phyloP scores from a whole-genome alignment of 345 rosid species.

The Barbarea vulgaris region DNA sequence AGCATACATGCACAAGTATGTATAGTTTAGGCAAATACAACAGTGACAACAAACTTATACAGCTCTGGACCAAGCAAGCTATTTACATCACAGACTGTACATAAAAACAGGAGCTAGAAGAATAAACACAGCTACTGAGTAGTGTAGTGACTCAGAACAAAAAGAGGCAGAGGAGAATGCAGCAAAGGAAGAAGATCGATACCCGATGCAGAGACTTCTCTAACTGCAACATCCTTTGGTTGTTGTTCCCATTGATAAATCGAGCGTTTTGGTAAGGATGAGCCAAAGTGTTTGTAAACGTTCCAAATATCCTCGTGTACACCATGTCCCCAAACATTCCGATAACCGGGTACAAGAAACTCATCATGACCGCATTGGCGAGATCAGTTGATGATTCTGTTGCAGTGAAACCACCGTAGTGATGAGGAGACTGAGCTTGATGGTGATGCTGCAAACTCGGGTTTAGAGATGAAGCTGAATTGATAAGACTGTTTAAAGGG shows the following conservation, averaged over 20 bases:
- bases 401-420: conserved; percentile 39
- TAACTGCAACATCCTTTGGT: conserved; percentile 57
- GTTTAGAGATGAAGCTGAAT: conserved; percentile 30
- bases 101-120: background rate
- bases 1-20: conserved; percentile 5
- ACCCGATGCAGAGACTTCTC: conserved; percentile 72
- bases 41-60: conserved; percentile 4
- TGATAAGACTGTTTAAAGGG: conserved; percentile 17
- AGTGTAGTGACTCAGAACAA: conserved; percentile 60
- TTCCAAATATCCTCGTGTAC: conserved; percentile 47
- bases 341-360: conserved; percentile 48
- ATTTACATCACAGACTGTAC: conserved; percentile 27
- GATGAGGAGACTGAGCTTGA: conserved; percentile 26
- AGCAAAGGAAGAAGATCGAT: conserved; percentile 70
- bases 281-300: conserved; percentile 49
- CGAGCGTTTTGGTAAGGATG: conserved; percentile 46
- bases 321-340: conserved; percentile 68
- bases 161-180: conserved; percentile 71
- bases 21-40: conserved; percentile 14
- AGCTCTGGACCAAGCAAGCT: conserved; percentile 15
- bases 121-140: background rate
- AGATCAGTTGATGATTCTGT: conserved; percentile 42
- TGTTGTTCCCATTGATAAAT: conserved; percentile 42
- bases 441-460: conserved; percentile 21
- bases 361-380: conserved; percentile 46